Base-by-base conservation (phyloP, 208 protist species). In the Acanthamoeba royreba region DNA sequence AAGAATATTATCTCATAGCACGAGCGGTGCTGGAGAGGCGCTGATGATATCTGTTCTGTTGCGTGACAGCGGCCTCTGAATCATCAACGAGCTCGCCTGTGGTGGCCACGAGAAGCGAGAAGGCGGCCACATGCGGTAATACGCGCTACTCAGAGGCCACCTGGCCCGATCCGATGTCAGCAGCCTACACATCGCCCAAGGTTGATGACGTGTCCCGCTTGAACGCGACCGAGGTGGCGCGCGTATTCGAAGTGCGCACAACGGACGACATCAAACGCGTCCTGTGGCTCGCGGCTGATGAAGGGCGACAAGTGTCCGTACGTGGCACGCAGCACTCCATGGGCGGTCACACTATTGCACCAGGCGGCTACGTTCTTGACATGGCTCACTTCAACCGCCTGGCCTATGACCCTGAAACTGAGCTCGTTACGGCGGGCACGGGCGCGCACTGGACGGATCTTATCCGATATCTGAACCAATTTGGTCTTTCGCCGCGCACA, bases 391-490 rank as follows among this genome's bases (percentile, higher is more conserved):
- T 97, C 15, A 58, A 89, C 33, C 66, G 46, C 13, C 90, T 97
- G 63, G 38, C 40, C 25, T 93, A 93, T 47, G 63, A 96, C 83
- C 38, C 52, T 4, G 63, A 43, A 11, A 42, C 45, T 0, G n/a
- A 87, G 55, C 45, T 93, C 13, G 83, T 97, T 17, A 95, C 49
- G 1, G 92, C 69, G 22, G 90, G 77, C 19, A 47, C 95, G 43
- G 96, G 96, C 13, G 93, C 94, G 4, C 49, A 58, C 31, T 97
- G 96, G 96, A 61, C 53, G 9, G 95, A 97, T 28, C 58, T 96
- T 45, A 97, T 97, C 47, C 9, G 38, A 9, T 90, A 83, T 69
- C 87, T 97, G 11, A 96, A 97, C 58, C 49, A 83, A 22, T 95
- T 89, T 63, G 96, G 95, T 1, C 43, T 55, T 33, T 95, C 94